A percentile compares a stretch with the other conserved stretches of the same genome.
These are phyloP conservation scores for Plenodomus biglobosus DNA, from an alignment of 2,329 filamentous ascomycete species.

Conservation along the genomic window DNA sequence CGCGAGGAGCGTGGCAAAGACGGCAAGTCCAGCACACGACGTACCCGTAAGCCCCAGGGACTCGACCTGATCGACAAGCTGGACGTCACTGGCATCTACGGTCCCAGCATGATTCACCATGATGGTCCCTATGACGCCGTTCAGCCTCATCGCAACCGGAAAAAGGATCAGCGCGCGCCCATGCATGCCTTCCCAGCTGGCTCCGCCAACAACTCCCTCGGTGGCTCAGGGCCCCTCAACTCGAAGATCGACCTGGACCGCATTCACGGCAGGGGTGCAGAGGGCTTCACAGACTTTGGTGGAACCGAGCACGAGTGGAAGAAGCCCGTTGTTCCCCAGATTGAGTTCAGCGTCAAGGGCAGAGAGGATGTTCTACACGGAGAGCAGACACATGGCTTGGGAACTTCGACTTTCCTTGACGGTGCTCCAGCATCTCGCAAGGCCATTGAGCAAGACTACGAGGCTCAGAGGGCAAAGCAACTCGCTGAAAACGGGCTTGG, in stretches of 20 bases:
- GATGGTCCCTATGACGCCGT: slow-evolving; percentile 97
- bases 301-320: slow-evolving; percentile 42
- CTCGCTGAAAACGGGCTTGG: slow-evolving; percentile 58
- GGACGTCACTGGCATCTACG: slow-evolving; percentile 94
- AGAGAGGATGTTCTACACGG: slow-evolving; percentile 73
- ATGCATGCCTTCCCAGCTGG: slow-evolving; percentile 96
- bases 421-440: slow-evolving; percentile 83
- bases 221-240: slow-evolving; percentile 83
- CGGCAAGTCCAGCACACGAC: slow-evolving; percentile 41
- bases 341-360: slow-evolving; percentile 45
- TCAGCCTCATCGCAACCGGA: slow-evolving; percentile 89
- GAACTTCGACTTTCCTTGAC: slow-evolving; percentile 93
- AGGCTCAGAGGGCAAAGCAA: slow-evolving; percentile 51
- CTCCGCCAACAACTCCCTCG: slow-evolving; percentile 88
- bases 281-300: slow-evolving; percentile 81
- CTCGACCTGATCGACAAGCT: slow-evolving; percentile 95
- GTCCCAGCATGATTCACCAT: slow-evolving; percentile 91
- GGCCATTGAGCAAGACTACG: slow-evolving; percentile 74
- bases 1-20: slow-evolving; percentile 50
- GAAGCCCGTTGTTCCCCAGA: slow-evolving; percentile 33
- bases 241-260: slow-evolving; percentile 77
- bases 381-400: slow-evolving; percentile 78
- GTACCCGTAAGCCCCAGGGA: slow-evolving; percentile 48
- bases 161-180: slow-evolving; percentile 77
- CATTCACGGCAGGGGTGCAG: slow-evolving; percentile 84